Base-by-base conservation (phyloP, 805 yeast genomes). In the Ogataea siamensis region DNA sequence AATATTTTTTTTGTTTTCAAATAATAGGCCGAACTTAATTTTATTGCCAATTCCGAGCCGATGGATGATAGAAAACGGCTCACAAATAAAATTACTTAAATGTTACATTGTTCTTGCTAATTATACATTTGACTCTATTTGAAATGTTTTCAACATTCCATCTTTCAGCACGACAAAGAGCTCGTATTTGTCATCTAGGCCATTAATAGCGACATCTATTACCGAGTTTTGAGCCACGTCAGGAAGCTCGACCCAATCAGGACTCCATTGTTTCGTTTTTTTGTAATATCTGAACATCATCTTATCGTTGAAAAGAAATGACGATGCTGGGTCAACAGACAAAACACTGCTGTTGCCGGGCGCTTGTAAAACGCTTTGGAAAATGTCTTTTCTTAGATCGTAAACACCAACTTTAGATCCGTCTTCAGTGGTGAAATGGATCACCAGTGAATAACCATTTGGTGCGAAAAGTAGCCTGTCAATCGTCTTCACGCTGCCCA, bases 401-500 rank as follows among this genome's bases (percentile, higher is more conserved):
- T 40, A 51, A 8, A 58, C 38, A 5, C 49, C 50, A 14, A 51
- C 16, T 7, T 30, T 33, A 12, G 42, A 41, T 6, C 36, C 41
- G 15, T 44, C 45, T 9, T 39, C 32, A 2, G 45, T 34, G 9
- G 31, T 17, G 19, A 28, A 28, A 4, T 36, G 21, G 10, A 56
- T 41, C 11, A 56, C 23, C 13, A 83, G 53, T 73, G 82, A 78
- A 55, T 76, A 80, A 1, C 91, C 91, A 52, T 83, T 83, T 19
- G 66, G 62, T 2, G 81, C 83, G 59, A 79, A 80, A 28, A 55
- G 51, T 9, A 80, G 39, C n/a, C 61, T 55, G 5, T 56, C 45
- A 7, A 73, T 60, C 1, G 37, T 24, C 1, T 20, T 15, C 7
- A 40, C 34, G 11, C 25, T 34, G 17, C 29, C 23, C 4, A 42